Percentiles rank a stretch among this genome's conserved stretches.
phyloP scores from a whole-genome alignment of 495 filamentous ascomycete species.

The Penicillium bovifimosum region DNA sequence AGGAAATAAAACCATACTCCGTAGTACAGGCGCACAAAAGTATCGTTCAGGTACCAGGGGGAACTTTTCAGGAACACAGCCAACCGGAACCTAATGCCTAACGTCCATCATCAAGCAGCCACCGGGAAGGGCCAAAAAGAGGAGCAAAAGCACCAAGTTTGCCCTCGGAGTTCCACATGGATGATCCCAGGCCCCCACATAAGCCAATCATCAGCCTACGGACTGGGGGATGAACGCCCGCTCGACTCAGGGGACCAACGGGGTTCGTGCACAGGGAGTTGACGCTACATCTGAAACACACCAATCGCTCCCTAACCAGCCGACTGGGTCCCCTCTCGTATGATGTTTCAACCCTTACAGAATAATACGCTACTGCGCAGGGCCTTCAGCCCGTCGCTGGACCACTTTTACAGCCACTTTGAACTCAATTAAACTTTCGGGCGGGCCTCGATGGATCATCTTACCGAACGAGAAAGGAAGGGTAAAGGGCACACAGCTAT shows the following conservation, averaged over 20 bases:
- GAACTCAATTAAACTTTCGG: background rate
- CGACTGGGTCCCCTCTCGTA: background rate
- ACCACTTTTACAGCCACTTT: conserved; percentile 9
- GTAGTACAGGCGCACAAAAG: background rate
- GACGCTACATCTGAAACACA: conserved; percentile 3
- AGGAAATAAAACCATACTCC: background rate
- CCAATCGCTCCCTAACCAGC: background rate
- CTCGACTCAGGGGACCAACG: background rate
- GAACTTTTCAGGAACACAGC: background rate
- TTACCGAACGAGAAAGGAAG: background rate
- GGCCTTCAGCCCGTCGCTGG: conserved; percentile 4
- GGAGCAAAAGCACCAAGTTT: background rate
- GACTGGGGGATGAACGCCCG: background rate
- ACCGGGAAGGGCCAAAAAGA: background rate
- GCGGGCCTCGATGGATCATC: conserved; percentile 7
- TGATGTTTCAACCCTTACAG: conserved; percentile 5
- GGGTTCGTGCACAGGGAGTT: background rate
- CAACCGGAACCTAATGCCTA: background rate
- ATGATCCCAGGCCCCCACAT: background rate
- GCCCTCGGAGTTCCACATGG: conserved; percentile 5
- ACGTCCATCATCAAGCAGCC: background rate
- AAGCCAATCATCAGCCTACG: conserved; percentile 1
- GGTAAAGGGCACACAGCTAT: conserved; percentile 2
- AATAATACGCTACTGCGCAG: background rate
- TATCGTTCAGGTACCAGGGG: conserved; percentile 7